phyloP scores from a whole-genome alignment of 768 basidiomycete genomes.

The Harrya chromipes region DNA sequence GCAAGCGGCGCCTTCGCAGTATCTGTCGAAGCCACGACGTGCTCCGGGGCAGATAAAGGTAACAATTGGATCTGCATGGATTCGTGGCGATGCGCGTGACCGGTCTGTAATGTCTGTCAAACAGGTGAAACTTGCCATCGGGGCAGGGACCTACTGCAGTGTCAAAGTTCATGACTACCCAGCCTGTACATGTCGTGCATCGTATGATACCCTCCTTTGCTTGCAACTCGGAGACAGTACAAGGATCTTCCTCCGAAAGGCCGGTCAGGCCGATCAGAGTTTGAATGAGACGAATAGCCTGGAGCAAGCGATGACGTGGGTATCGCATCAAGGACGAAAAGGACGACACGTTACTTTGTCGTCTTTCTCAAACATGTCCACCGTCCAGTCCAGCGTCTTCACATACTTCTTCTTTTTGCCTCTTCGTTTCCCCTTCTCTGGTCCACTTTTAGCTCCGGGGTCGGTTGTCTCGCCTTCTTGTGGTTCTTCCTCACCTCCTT shows the following conservation, averaged over 20 bases:
- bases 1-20: not conserved
- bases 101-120: conserved; percentile 39
- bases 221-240: conserved; percentile 19
- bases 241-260: conserved; percentile 30
- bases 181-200: conserved; percentile 50
- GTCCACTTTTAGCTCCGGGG: conserved; percentile 19
- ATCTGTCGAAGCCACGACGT: not conserved
- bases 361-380: conserved; percentile 55
- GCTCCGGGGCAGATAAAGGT: accelerated
- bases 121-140: too few relatives aligned
- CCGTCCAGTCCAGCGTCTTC: conserved; percentile 41
- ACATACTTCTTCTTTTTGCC: conserved; percentile 10
- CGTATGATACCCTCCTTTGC: conserved; percentile 33
- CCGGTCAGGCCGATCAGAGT: conserved; percentile 34
- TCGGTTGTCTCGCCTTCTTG: not conserved
- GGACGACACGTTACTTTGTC: conserved; percentile 43
- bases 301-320: not conserved
- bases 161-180: conserved; percentile 46
- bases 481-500: not conserved
- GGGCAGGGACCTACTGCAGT: conserved; percentile 40
- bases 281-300: conserved; percentile 49
- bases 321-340: not conserved
- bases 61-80: conserved; percentile 42
- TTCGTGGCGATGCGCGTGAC: conserved; percentile 64
- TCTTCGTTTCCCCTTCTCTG: not conserved